Evolutionary conservation across 805 yeast species (phyloP), one percentile per base, ranked within the genome.

Genomic region (Candida ulmi): DNA sequence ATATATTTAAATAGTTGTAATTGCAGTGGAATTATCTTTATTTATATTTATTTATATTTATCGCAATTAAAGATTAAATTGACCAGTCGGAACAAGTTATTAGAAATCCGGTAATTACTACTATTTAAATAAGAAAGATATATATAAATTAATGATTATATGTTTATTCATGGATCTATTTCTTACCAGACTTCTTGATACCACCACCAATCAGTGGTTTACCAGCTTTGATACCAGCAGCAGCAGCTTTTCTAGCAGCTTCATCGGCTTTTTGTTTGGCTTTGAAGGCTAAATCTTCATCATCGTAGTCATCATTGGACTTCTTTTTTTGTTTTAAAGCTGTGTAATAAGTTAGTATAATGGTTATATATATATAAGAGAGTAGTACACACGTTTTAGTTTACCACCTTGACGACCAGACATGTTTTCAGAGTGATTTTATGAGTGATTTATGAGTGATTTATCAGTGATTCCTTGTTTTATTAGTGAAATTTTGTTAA

Each of bases 341-440:
- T 52, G 38, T 23, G 12, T 16, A 11, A 12, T 19, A 21, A 28
- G 38, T 39, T 34, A 34, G 48, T 48, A 36, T 42, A 43, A 16
- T 5, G 26, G n/a, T 13, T 30, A 8, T 9, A 24, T 16, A 17
- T 17, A 3, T 11, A 26, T 6, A 15, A 13, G 17, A 18, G 9
- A 11, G n/a, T n/a, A 6, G 28, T 8, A 66, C 78, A 44, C 58
- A 69, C 88, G 97, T 79, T 90, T 90, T 44, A 90, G 80, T 64
- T 90, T 90, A 58, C 97, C 97, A 60, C 97, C 97, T 73, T 90
- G 96, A 71, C 96, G 88, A 56, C 95, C 88, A 37, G 96, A 88
- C 96, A 88, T 88, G 33, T 32, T 37, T 17, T 17, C 2, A 5
- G 21, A 15, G 21, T 29, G n/a, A 18, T n/a, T 11, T 13, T n/a